Percentiles rank a stretch among this genome's conserved stretches.
Conservation (phyloP, 352 stramenopile genomes). For the Vaucheria bursata region DNA sequence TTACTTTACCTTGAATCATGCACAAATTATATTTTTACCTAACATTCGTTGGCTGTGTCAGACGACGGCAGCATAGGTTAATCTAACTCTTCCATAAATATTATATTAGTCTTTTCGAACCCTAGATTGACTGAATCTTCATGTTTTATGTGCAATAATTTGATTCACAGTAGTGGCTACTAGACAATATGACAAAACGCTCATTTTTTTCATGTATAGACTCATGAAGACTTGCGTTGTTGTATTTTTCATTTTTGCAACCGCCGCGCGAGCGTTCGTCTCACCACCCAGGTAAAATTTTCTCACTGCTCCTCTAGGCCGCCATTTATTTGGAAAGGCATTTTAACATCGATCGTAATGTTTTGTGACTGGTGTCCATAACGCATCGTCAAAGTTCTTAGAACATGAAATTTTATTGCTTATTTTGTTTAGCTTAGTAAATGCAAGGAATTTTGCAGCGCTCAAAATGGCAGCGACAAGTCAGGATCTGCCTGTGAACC, state of each 20-base stretch:
- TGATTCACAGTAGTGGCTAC: no score
- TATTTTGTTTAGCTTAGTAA: background rate
- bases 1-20: no score
- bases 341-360: background rate
- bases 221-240: background rate
- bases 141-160: no score
- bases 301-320: background rate
- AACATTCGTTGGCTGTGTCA: no score
- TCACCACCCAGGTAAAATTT: background rate
- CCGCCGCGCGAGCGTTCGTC: background rate
- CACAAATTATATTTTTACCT: no score
- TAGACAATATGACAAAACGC: no score
- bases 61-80: no score
- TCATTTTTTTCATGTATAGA: no score
- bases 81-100: no score
- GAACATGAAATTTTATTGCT: background rate
- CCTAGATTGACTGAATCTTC: no score
- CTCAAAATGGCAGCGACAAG: background rate
- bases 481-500: background rate
- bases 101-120: no score
- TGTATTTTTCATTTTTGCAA: background rate
- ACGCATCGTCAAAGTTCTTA: background rate
- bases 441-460: background rate
- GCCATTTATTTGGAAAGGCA: background rate
- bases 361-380: no score